Evolutionary conservation across 352 stramenopile species (phyloP).

Genomic region (Pythium rhizo-oryzae): DNA sequence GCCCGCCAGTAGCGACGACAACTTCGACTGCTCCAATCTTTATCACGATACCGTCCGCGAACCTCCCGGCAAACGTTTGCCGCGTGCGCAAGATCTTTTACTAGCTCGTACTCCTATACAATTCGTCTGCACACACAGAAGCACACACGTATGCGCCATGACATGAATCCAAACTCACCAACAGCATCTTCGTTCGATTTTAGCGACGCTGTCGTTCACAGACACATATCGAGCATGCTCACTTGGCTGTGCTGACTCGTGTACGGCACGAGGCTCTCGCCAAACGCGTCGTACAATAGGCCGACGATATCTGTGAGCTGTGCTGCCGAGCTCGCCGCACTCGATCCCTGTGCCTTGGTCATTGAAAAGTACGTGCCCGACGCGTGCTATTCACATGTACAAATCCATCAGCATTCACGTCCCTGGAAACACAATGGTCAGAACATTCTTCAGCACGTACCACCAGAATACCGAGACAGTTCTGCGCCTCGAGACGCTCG

Average conservation of each 20-base stretch:
- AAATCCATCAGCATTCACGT: neutral
- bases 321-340: constrained; percentile 27
- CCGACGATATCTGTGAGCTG: constrained; percentile 53
- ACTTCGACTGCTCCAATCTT: neutral
- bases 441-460: constrained; percentile 37
- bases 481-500: constrained; percentile 81
- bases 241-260: constrained; percentile 41
- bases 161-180: neutral
- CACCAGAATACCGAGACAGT: constrained; percentile 87
- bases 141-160: neutral
- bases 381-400: constrained; percentile 49
- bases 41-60: constrained; percentile 14
- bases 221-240: constrained; percentile 24
- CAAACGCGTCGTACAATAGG: constrained; percentile 79
- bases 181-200: neutral
- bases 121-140: neutral
- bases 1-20: neutral
- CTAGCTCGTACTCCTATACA: neutral
- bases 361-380: constrained; percentile 81
- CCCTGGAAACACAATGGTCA: neutral
- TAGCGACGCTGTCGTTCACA: constrained; percentile 5
- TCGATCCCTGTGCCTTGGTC: constrained; percentile 41
- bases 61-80: constrained; percentile 13
- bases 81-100: constrained; percentile 29
- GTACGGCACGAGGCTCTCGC: constrained; percentile 78